Base-by-base conservation (phyloP, 106 monocot genomes). In the Platanthera guangdongensis region DNA sequence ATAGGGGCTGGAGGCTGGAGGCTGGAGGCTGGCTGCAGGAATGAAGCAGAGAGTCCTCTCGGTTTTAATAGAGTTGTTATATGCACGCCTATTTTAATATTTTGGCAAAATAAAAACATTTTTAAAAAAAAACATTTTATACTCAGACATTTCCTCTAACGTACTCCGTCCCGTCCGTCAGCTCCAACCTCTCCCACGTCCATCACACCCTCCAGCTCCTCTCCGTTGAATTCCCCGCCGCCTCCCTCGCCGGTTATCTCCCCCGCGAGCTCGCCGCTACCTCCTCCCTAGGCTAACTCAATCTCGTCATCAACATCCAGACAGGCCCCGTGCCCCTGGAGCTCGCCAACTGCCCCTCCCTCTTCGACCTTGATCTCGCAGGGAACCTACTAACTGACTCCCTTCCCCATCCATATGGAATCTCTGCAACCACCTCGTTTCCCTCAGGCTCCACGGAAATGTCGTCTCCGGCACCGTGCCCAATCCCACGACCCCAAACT, bases 361-460 rank as follows among this genome's bases (percentile, higher is more conserved):
- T 95, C 60, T 60, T 72, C 19, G 85, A 88, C 14, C 69, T 95
- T 57, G 51, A 80, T 75, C 86, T 95, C 55, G 73, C 80, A 8
- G 86, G 83, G 64, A 95, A 95, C 76, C 32, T 47, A 73, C 73
- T 95, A 45, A 15, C 28, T 14, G 88, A 90, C 11, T 32, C 85
- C 4, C 83, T 95, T 28, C 88, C 95, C 47, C 83, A 13, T 95
- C 95, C 12, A 46, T 93, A 22, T 95, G 95, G 95, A 95, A 92
- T 82, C 82, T 92, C 51, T 95, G 95, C 64, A 79, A 70, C 59
- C 78, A 74, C 55, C 72, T 86, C 75, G 69, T 76, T 62, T 83
- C 82, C 8, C 81, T 95, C 69, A 81, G 88, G 5, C 60, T 95
- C 70, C 85, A 82, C 62, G 80, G 77, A 8, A 92, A 93, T 74